phyloP scores from a whole-genome alignment of 495 filamentous ascomycete genomes.

The Xeromyces bisporus region DNA sequence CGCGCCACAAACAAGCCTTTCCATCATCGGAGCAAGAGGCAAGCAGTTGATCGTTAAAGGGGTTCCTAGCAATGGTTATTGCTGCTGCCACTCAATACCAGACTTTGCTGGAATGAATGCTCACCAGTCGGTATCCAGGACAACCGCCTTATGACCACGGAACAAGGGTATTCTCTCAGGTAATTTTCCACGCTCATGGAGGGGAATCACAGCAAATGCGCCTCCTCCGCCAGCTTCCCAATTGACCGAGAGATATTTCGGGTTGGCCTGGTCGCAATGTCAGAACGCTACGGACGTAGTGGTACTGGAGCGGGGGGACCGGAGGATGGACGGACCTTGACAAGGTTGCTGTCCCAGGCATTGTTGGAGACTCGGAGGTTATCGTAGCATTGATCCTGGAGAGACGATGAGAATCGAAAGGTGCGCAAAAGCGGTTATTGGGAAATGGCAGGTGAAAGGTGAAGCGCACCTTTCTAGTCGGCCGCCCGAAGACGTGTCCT shows the following conservation, averaged over 20 bases:
- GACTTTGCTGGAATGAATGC: slow-evolving; percentile 9
- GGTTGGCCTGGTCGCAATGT: slow-evolving; percentile 52
- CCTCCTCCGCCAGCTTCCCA: slow-evolving; percentile 96
- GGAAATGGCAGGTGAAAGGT: slow-evolving; percentile 2
- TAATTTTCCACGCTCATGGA: slow-evolving; percentile 71
- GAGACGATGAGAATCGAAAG: slow-evolving; percentile 4
- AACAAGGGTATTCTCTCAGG: slow-evolving; percentile 92
- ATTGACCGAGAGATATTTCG: slow-evolving; percentile 91
- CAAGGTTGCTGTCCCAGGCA: slow-evolving; percentile 96
- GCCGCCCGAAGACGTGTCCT: slow-evolving; percentile 96
- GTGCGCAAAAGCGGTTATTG: too few species aligned
- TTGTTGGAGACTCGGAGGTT: slow-evolving; percentile 88
- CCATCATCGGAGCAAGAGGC: slow-evolving; percentile 92
- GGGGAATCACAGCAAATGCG: slow-evolving; percentile 89
- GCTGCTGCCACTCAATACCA: slow-evolving; percentile 1
- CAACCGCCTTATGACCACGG: slow-evolving; percentile 84
- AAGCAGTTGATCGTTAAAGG: slow-evolving; percentile 85
- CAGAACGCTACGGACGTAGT: too few species aligned
- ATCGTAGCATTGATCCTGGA: slow-evolving; percentile 82
- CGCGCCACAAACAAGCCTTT: slow-evolving; percentile 92
- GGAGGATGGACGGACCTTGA: slow-evolving; percentile 54
- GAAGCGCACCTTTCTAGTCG: slow-evolving; percentile 64
- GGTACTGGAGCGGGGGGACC: slow-evolving; percentile 4
- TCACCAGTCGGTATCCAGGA: slow-evolving; percentile 96
- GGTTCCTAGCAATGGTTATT: slow-evolving; percentile 49